phyloP scores from a whole-genome alignment of 495 filamentous ascomycete species.

The Lasiosphaeriaceae sp. region DNA sequence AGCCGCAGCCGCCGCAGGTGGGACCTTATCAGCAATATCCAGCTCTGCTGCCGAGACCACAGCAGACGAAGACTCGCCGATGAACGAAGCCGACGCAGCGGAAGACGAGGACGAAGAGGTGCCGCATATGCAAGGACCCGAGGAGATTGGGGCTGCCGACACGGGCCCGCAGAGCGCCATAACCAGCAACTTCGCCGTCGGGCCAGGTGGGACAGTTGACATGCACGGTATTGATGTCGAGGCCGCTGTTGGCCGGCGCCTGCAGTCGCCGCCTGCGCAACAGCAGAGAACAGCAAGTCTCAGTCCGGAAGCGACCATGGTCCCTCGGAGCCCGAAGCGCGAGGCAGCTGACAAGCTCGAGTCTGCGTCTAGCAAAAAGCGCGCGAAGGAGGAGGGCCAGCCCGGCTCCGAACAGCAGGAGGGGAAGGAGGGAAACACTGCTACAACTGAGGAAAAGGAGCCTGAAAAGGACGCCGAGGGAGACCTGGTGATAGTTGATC shows the following conservation, averaged over 20 bases:
- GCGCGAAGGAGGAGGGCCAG: constrained; percentile 33
- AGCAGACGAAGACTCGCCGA: constrained; percentile 32
- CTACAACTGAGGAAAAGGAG: constrained; percentile 22
- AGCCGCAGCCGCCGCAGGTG: constrained; percentile 19
- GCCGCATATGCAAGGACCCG: constrained; percentile 78
- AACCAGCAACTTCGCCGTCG: constrained; percentile 17
- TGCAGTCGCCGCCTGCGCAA: constrained; percentile 12
- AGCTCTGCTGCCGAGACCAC: background rate
- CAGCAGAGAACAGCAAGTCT: background rate
- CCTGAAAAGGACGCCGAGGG: constrained; percentile 15
- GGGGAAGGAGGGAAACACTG: constrained; percentile 5
- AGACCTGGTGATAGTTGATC: constrained; percentile 16
- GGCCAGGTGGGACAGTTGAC: constrained; percentile 25
- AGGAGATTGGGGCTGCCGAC: constrained; percentile 80
- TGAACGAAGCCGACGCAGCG: constrained; percentile 22
- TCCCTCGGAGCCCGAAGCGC: constrained; percentile 35
- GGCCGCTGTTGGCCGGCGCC: constrained; percentile 48
- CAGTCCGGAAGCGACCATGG: background rate
- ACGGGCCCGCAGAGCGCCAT: constrained; percentile 66
- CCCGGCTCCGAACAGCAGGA: constrained; percentile 13
- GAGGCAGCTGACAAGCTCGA: constrained; percentile 44
- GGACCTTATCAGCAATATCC: constrained; percentile 11
- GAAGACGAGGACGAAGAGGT: constrained; percentile 53
- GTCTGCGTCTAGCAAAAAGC: constrained; percentile 30
- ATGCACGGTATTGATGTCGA: constrained; percentile 52